Percentiles rank a stretch among this genome's conserved stretches.
phyloP scores from a whole-genome alignment of 23 red algal species.

The Gracilariopsis chorda region DNA sequence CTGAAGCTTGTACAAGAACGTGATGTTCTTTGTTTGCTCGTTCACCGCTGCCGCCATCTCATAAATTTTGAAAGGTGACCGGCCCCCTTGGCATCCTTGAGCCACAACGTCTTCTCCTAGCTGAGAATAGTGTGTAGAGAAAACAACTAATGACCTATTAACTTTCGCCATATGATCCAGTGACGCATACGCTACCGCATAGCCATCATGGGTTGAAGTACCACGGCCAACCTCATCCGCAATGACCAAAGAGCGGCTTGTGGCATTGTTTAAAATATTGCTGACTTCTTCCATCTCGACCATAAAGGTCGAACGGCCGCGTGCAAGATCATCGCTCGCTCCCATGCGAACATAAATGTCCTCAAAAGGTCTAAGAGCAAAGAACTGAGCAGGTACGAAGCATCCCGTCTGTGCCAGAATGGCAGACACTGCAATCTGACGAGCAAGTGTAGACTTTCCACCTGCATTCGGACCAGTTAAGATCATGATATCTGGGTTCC shows the following conservation, averaged over 20 bases:
- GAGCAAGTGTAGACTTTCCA: constrained; percentile 94
- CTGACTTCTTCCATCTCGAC: constrained; percentile 98
- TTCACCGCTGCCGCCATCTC: constrained; percentile 77
- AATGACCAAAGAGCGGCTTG: constrained; percentile 85
- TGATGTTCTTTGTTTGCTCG: constrained; percentile 76
- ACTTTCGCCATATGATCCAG: constrained; percentile 66
- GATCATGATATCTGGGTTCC: constrained; percentile 35
- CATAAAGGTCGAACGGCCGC: constrained; percentile 96
- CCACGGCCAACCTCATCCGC: constrained; percentile 94
- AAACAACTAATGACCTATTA: constrained; percentile 78
- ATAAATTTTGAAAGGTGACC: background rate
- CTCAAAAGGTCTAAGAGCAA: constrained; percentile 62
- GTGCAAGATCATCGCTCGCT: constrained; percentile 81
- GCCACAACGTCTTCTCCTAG: constrained; percentile 58
- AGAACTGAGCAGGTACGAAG: constrained; percentile 86
- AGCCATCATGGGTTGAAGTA: constrained; percentile 94
- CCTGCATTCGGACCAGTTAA: constrained; percentile 89
- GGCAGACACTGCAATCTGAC: constrained; percentile 79
- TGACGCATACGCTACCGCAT: constrained; percentile 81
- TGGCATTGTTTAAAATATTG: constrained; percentile 77
- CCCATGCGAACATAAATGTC: constrained; percentile 91
- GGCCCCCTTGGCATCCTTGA: background rate
- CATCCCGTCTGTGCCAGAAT: constrained; percentile 95
- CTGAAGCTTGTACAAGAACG: constrained; percentile 85
- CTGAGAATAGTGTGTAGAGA: constrained; percentile 92